Evolutionary conservation across 148 eudicot species (phyloP).

Genomic region (Pharnaceum exiguum): DNA sequence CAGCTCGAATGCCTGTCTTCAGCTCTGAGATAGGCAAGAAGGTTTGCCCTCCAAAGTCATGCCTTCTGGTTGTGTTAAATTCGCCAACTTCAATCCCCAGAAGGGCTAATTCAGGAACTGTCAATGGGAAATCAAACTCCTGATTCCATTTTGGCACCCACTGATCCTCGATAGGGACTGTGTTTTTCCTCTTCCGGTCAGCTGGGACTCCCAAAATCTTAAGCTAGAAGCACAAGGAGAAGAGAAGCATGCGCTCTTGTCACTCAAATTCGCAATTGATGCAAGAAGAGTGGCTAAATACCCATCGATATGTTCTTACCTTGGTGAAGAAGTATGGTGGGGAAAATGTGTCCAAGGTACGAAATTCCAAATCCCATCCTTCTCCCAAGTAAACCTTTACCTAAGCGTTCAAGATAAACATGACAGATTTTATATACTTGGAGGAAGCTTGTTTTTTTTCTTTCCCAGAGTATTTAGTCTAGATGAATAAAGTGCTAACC

Average conservation of each 20-base stretch:
- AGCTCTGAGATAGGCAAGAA: slow-evolving; percentile 57
- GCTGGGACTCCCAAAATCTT: slow-evolving; percentile 53
- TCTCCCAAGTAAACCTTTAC: slow-evolving; percentile 61
- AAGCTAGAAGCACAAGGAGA: slow-evolving; percentile 29
- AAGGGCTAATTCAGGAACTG: slow-evolving; percentile 54
- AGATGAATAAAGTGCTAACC: slow-evolving; percentile 34
- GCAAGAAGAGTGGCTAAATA: neutral
- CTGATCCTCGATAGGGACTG: slow-evolving; percentile 39
- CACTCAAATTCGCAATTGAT: neutral
- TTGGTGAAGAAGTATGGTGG: slow-evolving; percentile 70
- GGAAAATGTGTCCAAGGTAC: slow-evolving; percentile 47
- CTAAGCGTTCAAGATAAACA: slow-evolving; percentile 21
- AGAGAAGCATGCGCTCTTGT: neutral
- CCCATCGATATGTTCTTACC: slow-evolving; percentile 27
- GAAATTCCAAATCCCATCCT: slow-evolving; percentile 65
- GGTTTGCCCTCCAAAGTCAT: slow-evolving; percentile 61
- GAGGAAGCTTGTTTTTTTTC: neutral
- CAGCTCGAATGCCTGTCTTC: slow-evolving; percentile 45
- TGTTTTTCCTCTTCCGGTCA: slow-evolving; percentile 37
- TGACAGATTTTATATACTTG: neutral
- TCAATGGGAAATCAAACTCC: slow-evolving; percentile 49
- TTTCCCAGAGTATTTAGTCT: neutral
- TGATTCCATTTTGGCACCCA: slow-evolving; percentile 64
- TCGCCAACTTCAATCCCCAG: slow-evolving; percentile 49
- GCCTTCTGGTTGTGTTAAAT: slow-evolving; percentile 29